Conservation (phyloP, 2,329 filamentous ascomycete genomes). For the Lachnum nothofagi region DNA sequence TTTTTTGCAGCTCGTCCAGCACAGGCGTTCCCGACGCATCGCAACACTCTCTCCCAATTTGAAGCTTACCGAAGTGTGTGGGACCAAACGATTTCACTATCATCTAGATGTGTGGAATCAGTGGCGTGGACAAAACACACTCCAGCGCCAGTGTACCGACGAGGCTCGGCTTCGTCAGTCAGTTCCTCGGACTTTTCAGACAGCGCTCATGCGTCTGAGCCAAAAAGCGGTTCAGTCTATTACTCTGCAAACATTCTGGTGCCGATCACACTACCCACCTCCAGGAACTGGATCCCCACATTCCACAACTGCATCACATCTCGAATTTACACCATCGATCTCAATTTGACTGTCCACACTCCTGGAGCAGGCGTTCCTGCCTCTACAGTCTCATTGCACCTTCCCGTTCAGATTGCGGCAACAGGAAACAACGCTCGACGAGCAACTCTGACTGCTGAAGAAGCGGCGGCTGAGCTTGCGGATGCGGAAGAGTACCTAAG, state of each 20-base stretch:
- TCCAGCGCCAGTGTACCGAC: conserved; percentile 20
- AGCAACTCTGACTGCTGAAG: conserved; percentile 14
- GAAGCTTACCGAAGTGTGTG: conserved; percentile 26
- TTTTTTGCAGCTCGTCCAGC: conserved; percentile 25
- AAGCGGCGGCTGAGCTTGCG: conserved; percentile 26
- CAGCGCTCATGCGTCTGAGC: conserved; percentile 1
- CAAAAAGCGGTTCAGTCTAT: conserved; percentile 18
- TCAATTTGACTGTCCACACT: conserved; percentile 52
- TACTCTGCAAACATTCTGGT: conserved; percentile 61
- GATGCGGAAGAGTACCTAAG: conserved; percentile 26
- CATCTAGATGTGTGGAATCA: conserved; percentile 29
- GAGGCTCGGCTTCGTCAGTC: conserved; percentile 28
- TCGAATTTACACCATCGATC: conserved; percentile 57
- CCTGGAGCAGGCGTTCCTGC: conserved; percentile 38
- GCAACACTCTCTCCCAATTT: conserved; percentile 15
- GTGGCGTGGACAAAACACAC: conserved; percentile 30
- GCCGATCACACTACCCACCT: conserved; percentile 55
- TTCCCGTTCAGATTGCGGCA: conserved; percentile 31
- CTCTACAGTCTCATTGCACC: conserved; percentile 29
- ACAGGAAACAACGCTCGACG: conserved; percentile 17
- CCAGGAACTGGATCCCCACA: conserved; percentile 60
- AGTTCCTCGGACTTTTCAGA: conserved; percentile 26
- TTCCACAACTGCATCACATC: conserved; percentile 66
- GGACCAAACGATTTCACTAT: conserved; percentile 23
- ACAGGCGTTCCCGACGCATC: conserved; percentile 18